These are phyloP conservation scores for Papilionanthe hybrid DNA, from an alignment of 116 monocot genomes.

Conservation along the genomic window DNA sequence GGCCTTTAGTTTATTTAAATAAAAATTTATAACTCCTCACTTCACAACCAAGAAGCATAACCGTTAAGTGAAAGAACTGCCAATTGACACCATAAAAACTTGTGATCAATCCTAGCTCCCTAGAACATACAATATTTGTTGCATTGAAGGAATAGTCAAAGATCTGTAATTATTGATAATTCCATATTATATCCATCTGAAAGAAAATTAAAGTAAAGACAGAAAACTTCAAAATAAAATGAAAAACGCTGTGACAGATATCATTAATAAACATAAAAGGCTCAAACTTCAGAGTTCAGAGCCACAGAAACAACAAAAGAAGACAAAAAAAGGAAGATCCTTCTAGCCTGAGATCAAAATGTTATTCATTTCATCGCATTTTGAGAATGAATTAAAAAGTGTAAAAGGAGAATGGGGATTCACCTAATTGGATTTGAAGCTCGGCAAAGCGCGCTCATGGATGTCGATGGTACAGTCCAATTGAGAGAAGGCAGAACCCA, in stretches of 20 bases:
- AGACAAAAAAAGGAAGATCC: not conserved
- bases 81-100: too few relatives aligned
- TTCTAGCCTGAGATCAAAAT: not conserved
- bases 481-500: not conserved
- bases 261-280: not conserved
- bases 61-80: too few relatives aligned
- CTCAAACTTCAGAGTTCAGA: not conserved
- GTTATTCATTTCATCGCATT: not conserved
- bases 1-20: too few relatives aligned
- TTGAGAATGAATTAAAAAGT: not conserved
- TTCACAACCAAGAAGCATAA: too few relatives aligned
- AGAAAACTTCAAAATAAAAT: not conserved
- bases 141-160: not conserved
- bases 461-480: not conserved
- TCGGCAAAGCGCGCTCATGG: slow-evolving; percentile 30
- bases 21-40: too few relatives aligned
- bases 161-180: not conserved
- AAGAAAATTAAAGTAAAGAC: not conserved
- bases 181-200: not conserved
- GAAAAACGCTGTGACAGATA: not conserved
- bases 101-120: too few relatives aligned
- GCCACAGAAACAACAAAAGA: not conserved
- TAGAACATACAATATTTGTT: not conserved
- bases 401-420: not conserved
- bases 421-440: slow-evolving; percentile 23